phyloP scores from a whole-genome alignment of 2,329 filamentous ascomycete species.

The Leptographium wingfieldii region DNA sequence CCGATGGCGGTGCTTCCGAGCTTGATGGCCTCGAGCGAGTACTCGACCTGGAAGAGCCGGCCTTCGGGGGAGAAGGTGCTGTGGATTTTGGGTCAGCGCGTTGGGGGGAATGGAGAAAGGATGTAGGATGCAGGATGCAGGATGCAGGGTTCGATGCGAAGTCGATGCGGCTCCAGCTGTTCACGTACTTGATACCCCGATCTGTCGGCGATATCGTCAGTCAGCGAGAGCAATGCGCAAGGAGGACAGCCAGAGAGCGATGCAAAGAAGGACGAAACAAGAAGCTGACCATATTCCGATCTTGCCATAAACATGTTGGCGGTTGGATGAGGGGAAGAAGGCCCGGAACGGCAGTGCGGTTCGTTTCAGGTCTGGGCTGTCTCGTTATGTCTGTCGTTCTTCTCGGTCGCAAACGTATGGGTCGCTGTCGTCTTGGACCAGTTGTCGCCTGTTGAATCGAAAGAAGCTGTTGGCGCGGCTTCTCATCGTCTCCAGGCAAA shows the following conservation, averaged over 20 bases:
- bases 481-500: slow-evolving; percentile 16
- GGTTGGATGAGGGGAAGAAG: slow-evolving; percentile 17
- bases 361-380: background rate
- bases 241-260: background rate
- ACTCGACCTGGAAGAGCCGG: slow-evolving; percentile 99
- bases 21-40: slow-evolving; percentile 99
- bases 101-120: background rate
- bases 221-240: background rate
- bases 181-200: slow-evolving; percentile 20
- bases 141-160: background rate
- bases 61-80: slow-evolving; percentile 99
- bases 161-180: background rate
- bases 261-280: slow-evolving; percentile 12
- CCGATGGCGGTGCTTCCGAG: slow-evolving; percentile 97
- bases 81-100: background rate
- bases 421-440: background rate
- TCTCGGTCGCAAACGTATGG: background rate
- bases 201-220: slow-evolving; percentile 3
- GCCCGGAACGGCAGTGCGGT: background rate
- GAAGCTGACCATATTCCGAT: slow-evolving; percentile 84
- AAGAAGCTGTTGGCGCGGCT: background rate
- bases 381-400: background rate
- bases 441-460: background rate
- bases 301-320: slow-evolving; percentile 97
- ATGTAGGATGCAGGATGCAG: background rate